These are phyloP conservation scores for Spergularia marina DNA, from an alignment of 148 eudicot genomes.

Conservation along the genomic window DNA sequence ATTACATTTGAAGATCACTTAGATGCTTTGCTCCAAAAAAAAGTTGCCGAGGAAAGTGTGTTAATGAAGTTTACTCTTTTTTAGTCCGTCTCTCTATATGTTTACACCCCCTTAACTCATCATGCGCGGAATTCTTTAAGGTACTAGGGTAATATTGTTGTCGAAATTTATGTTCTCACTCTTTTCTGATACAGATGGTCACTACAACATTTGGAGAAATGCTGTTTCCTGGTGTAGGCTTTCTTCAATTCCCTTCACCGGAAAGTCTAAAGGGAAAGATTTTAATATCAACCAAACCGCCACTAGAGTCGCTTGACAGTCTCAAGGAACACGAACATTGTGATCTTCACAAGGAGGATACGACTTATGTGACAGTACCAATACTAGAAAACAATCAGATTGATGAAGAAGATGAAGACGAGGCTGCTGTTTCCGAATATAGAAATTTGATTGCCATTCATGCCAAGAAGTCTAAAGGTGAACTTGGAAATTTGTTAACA, in stretches of 20 bases:
- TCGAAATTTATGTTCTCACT: background rate
- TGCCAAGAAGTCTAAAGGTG: slow-evolving; percentile 45
- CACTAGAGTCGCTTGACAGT: slow-evolving; percentile 35
- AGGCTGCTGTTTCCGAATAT: slow-evolving; percentile 30
- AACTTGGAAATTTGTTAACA: slow-evolving; percentile 20
- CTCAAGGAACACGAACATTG: slow-evolving; percentile 8
- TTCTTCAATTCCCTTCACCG: slow-evolving; percentile 48
- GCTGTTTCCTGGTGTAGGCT: slow-evolving; percentile 31
- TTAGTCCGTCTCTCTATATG: background rate
- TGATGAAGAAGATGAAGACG: slow-evolving; percentile 24
- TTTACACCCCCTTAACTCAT: background rate
- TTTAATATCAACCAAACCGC: slow-evolving; percentile 64
- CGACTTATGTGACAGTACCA: background rate
- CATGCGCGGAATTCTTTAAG: background rate
- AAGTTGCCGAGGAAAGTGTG: slow-evolving; percentile 58
- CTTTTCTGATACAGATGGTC: slow-evolving; percentile 45
- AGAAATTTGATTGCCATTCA: slow-evolving; percentile 52
- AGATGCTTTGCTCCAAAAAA: slow-evolving; percentile 48
- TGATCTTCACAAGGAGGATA: background rate
- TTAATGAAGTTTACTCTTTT: background rate
- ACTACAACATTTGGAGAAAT: slow-evolving; percentile 36
- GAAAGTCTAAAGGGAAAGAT: slow-evolving; percentile 41
- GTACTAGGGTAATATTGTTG: background rate
- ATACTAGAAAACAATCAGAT: slow-evolving; percentile 22
- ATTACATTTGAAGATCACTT: slow-evolving; percentile 90